phyloP scores from a whole-genome alignment of 2,329 filamentous ascomycete species.

The Lachnellula arida region DNA sequence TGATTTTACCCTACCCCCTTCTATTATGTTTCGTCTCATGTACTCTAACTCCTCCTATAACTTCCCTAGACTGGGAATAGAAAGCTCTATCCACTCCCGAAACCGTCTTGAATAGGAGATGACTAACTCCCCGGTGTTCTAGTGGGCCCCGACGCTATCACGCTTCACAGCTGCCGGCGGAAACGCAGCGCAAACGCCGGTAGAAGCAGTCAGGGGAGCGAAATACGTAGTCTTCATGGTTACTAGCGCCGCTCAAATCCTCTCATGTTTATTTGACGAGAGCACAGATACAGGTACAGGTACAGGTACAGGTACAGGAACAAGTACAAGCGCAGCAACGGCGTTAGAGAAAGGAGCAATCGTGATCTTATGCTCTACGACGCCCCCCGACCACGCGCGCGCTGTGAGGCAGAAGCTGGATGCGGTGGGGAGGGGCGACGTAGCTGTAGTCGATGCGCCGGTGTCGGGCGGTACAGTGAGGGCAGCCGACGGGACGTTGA shows the following conservation, averaged over 20 bases:
- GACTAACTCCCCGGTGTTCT: too few species aligned
- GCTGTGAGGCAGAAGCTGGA: constrained; percentile 54
- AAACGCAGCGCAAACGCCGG: constrained; percentile 51
- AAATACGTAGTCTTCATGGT: constrained; percentile 70
- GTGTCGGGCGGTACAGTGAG: constrained; percentile 67
- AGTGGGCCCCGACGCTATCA: constrained; percentile 61
- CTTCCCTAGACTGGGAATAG: too few species aligned
- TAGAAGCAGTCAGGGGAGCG: constrained; percentile 55
- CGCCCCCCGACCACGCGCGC: constrained; percentile 61
- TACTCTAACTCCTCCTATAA: too few species aligned
- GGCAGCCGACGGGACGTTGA: constrained; percentile 66
- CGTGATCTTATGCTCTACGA: constrained; percentile 65
- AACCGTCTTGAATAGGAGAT: too few species aligned
- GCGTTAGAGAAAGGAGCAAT: constrained; percentile 49
- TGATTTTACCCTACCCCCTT: too few species aligned
- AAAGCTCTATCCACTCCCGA: too few species aligned
- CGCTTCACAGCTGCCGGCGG: constrained; percentile 61
- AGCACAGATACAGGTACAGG: too few species aligned
- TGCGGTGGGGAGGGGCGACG: constrained; percentile 52
- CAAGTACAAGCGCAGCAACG: constrained; percentile 23
- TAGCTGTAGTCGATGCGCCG: constrained; percentile 65
- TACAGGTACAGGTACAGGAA: too few species aligned
- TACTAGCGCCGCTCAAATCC: constrained; percentile 64
- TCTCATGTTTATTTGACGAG: constrained; percentile 56
- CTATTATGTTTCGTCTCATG: too few species aligned